Evolutionary conservation across 1,139 yeast genomes (phyloP), one percentile per base, ranked within the genome.

Genomic region (Hyphopichia khmerensis): DNA sequence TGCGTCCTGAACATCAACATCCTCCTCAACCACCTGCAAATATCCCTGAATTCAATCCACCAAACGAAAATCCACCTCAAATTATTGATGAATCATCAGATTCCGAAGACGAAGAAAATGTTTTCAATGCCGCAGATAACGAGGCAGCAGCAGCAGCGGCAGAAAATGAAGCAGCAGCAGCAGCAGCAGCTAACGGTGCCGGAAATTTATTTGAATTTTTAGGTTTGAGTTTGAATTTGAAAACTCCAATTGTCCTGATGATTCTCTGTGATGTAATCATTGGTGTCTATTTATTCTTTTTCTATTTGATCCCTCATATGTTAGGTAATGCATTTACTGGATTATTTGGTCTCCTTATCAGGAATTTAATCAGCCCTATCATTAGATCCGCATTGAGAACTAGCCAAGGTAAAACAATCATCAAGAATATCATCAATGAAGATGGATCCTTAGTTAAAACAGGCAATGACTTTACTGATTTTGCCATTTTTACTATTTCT

Each of bases 231-330:
- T 56, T 72, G 40, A 62, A 67, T 40, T 40, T 70, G 16, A 50
- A 57, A 13, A 65, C 75, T 4, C 79, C 79, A 0, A 42, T 73
- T 5, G 50, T 65, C 24, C 54, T 71, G 29, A 62, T 69, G 67
- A 36, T 62, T 2, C 35, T 69, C 24, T 64, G 79, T 30, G 75
- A 80, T 47, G 51, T 69, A 2, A 59, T 77, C 19, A 65, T 79
- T 7, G 57, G 75, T 0, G 58, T 67, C 1, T 76, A 74, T 41
- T 55, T 82, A 38, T 65, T 76, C 30, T 41, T 69, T 6, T 65
- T 80, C 3, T 84, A 82, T 52, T 65, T 78, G 32, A 49, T 81
- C 2, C 90, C 90, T 1, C 77, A 82, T 6, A 51, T 74, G 35
- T 41, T 78, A 11, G 87, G 87, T 3, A 66, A 59, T 40, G 33